These are phyloP conservation scores for Mycothermus thermophilus DNA, from an alignment of 495 filamentous ascomycete genomes.

Conservation along the genomic window DNA sequence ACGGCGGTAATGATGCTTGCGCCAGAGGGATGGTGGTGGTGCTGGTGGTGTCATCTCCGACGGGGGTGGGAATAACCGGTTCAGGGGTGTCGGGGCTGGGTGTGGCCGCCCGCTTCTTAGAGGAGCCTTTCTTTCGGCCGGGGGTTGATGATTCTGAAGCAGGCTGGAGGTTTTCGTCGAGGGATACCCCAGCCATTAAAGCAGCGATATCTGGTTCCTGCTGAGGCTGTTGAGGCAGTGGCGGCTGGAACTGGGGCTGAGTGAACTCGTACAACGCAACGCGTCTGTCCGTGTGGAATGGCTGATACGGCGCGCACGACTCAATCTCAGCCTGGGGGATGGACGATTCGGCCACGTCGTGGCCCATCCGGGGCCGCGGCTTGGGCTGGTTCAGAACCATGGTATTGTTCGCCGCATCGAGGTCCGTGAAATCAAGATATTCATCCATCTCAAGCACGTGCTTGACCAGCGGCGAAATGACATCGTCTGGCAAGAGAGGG, in stretches of 20 bases:
- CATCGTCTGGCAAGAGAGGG: constrained; percentile 40
- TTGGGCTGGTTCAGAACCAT: constrained; percentile 24
- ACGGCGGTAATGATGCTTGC: neutral
- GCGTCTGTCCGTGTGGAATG: constrained; percentile 76
- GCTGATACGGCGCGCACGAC: constrained; percentile 77
- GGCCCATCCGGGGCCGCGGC: constrained; percentile 14
- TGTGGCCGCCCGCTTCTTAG: constrained; percentile 2
- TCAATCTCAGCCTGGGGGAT: constrained; percentile 86
- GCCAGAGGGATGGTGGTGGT: neutral
- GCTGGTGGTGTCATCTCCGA: neutral
- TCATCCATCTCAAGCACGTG: constrained; percentile 34
- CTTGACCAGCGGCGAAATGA: constrained; percentile 28
- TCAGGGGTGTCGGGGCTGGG: neutral
- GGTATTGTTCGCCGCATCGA: constrained; percentile 30
- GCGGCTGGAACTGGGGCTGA: constrained; percentile 2
- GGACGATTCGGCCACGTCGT: constrained; percentile 32
- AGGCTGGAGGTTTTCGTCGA: constrained; percentile 12
- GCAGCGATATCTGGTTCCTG: constrained; percentile 16
- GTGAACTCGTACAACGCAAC: constrained; percentile 48
- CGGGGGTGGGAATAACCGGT: neutral
- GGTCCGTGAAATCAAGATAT: constrained; percentile 34
- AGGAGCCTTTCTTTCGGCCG: constrained; percentile 10
- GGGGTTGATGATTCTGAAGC: constrained; percentile 2
- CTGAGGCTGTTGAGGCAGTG: neutral
- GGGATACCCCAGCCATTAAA: constrained; percentile 16